Evolutionary conservation across 2,329 filamentous ascomycete genomes (phyloP), one percentile per base, ranked within the genome.

Genomic region (Cryphonectria japonica): DNA sequence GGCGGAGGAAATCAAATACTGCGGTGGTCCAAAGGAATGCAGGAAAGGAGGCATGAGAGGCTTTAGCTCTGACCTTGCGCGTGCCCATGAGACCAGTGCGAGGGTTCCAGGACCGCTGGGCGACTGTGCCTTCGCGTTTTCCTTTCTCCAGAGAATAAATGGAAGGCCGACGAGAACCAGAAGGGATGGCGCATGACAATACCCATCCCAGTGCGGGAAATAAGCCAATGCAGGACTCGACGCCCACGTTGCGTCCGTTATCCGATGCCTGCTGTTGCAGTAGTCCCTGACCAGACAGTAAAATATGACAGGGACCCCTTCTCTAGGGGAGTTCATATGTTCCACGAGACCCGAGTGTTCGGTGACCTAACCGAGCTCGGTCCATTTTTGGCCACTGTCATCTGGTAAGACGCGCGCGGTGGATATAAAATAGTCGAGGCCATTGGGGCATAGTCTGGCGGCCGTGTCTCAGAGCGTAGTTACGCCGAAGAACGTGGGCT

Each of bases 401-500:
- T 52, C 22, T 60, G 14, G 26, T 67, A 14, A 16, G 65, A 57
- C 52, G 52, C 50, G 65, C 50, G 50, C 6, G 32, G 50, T 29
- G 65, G 50, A 63, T 26, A 63, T 63, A 39, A 41, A 14, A 22
- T 14, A 13, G 32, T 67, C 37, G 6, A 50, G 26, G 22, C 13
- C 62, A 8, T 19, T 19, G 29, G 16, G 13, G 62, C 62, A 2
- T 65, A n/a, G 22, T 39, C 34, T 14, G 61, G 37, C n/a, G 34
- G 37, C 19, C 11, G n/a, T n/a, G 19, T 41, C 37, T 62, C 34
- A 62, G 16, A 7, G 37, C 37, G 34, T 29, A 43, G 61, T 50
- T 65, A 13, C n/a, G 62, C 62, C 39, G 32, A 41, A 65, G 14
- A 65, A 65, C 62, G 62, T 65, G 62, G 62, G 41, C 62, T 65